These are phyloP conservation scores for Raddia guianensis DNA, from an alignment of 176 grass and related monocot species.

Conservation along the genomic window DNA sequence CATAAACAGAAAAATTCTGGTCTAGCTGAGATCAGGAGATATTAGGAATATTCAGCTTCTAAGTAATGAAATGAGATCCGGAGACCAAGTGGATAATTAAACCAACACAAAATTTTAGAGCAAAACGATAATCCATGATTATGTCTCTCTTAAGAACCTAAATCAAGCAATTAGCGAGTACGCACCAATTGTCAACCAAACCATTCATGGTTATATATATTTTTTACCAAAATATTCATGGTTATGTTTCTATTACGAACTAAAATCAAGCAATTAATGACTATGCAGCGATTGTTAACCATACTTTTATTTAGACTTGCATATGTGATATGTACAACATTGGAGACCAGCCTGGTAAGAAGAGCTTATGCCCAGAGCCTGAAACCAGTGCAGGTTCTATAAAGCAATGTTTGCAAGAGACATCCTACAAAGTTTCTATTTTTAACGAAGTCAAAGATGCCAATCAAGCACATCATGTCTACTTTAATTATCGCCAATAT, in stretches of 20 bases:
- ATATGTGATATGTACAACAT: not conserved
- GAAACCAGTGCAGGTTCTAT: not conserved
- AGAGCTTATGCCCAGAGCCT: not conserved
- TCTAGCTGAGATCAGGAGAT: not conserved
- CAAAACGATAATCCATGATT: not conserved
- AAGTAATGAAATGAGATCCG: not conserved
- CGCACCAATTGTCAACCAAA: not conserved
- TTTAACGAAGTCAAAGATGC: not conserved
- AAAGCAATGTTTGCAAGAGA: conserved; percentile 9
- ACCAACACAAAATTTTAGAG: not conserved
- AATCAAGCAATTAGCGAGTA: conserved; percentile 9
- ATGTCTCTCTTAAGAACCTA: conserved; percentile 2
- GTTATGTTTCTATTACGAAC: not conserved
- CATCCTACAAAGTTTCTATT: not conserved
- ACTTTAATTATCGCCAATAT: conserved; percentile 9
- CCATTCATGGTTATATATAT: not conserved
- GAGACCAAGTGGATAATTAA: not conserved
- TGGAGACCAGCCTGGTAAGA: not conserved
- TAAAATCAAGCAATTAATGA: conserved; percentile 22
- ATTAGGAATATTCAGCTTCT: not conserved
- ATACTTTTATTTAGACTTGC: not conserved
- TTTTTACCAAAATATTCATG: not conserved
- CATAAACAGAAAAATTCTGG: not conserved
- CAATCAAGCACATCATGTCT: not conserved
- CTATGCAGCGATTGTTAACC: not conserved